Conservation (phyloP, 1,284 basidiomycete genomes). For the Pseudozyma tsukubaensis region DNA sequence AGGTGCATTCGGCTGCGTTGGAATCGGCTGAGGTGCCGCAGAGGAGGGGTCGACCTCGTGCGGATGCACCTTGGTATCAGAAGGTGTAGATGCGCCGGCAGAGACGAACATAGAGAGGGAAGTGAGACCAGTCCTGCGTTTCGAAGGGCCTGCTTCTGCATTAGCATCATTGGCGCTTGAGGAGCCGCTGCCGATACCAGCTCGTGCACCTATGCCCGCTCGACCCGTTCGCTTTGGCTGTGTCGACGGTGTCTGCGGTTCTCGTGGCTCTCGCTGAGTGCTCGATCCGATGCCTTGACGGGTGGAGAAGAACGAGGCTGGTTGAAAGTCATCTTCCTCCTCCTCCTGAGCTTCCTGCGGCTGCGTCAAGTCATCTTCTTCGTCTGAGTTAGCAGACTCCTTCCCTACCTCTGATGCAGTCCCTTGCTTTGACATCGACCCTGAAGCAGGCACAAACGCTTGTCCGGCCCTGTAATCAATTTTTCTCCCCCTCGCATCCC, state of each 20-base stretch:
- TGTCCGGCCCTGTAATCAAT: constrained; percentile 34
- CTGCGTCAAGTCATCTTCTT: not conserved
- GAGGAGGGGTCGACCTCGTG: constrained; percentile 1
- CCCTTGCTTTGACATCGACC: not conserved
- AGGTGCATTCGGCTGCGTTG: not conserved
- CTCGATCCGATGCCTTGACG: constrained; percentile 19
- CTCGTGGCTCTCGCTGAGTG: constrained; percentile 1
- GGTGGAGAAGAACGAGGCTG: constrained; percentile 28
- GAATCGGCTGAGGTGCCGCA: not conserved
- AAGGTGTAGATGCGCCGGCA: constrained; percentile 17
- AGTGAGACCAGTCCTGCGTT: constrained; percentile 36
- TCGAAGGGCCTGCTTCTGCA: constrained; percentile 16
- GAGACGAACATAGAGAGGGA: constrained; percentile 54
- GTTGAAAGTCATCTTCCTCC: constrained; percentile 27
- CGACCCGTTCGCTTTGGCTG: constrained; percentile 6
- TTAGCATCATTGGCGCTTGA: not conserved
- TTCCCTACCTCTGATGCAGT: not conserved
- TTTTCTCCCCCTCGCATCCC: constrained; percentile 26
- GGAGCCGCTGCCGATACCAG: constrained; percentile 26
- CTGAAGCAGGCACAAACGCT: constrained; percentile 38
- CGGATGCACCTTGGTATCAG: constrained; percentile 18
- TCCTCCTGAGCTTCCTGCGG: not conserved
- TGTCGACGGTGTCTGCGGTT: not conserved
- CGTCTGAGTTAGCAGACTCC: not conserved
- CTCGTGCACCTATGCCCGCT: constrained; percentile 36